phyloP scores from a whole-genome alignment of 345 rosid species.

The Odontarrhena argentea region DNA sequence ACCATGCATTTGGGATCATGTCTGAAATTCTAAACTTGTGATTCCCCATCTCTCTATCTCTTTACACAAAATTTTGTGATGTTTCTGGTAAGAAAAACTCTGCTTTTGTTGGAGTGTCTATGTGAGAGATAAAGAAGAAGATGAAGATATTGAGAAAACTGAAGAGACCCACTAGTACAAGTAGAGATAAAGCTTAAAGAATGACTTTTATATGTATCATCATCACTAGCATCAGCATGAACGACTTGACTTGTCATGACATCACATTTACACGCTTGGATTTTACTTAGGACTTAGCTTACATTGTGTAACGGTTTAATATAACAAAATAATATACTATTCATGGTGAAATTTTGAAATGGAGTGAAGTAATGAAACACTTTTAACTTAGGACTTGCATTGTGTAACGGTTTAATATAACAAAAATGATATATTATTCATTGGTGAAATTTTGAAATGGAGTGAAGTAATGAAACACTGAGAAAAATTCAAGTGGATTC shows the following conservation, averaged over 20 bases:
- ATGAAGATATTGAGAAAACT: constrained; percentile 28
- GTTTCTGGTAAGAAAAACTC: background rate
- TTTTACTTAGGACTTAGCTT: background rate
- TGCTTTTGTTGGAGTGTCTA: constrained; percentile 6
- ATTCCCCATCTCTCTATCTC: constrained; percentile 54
- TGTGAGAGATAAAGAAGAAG: constrained; percentile 25
- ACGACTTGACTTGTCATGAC: constrained; percentile 18
- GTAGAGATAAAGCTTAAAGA: constrained; percentile 21
- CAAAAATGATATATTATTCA: background rate
- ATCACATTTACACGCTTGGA: constrained; percentile 35
- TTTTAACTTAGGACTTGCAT: constrained; percentile 6
- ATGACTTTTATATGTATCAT: constrained; percentile 32
- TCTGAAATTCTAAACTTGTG: constrained; percentile 61
- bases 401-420: background rate
- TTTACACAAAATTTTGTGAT: constrained; percentile 24
- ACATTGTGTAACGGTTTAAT: background rate
- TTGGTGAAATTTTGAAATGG: background rate
- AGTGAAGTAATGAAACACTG: background rate
- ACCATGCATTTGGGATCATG: constrained; percentile 80
- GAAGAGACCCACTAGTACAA: constrained; percentile 11
- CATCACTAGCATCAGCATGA: constrained; percentile 33
- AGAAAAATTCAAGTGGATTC: too few species aligned
- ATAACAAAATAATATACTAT: background rate
- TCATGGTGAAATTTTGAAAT: background rate
- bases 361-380: background rate